Evolutionary conservation across 495 filamentous ascomycete species (phyloP), one percentile per base, ranked within the genome.

Genomic region (Jackrogersella minutella): DNA sequence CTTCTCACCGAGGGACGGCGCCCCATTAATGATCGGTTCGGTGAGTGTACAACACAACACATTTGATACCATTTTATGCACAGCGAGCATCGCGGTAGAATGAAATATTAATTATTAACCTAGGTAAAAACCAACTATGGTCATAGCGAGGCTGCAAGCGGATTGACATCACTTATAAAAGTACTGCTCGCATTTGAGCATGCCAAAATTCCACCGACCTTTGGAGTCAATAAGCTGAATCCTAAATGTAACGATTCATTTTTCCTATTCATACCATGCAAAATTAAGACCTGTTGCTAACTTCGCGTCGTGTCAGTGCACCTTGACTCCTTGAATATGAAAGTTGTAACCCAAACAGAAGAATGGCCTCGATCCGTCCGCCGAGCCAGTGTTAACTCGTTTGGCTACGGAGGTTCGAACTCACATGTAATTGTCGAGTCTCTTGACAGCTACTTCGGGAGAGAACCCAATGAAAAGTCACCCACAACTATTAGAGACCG

Each of bases 121-220:
- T 5, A 8, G 6, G 19, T 44, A 22, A 14, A 21, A 47, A 47
- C 24, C 2, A 30, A 30, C 22, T 16, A 17, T 9, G 85, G 86
- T 2, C 86, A 89, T 59, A 61, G 77, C 3, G 86, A 88, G 68
- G 81, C 74, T 2, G 76, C 80, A 5, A 79, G 76, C 57, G 86
- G 86, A 5, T 67, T 89, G 11, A 74, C 82, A 0, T 81, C 79
- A 0, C 61, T 88, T 2, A 82, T 88, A 47, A 88, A 89, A 61
- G 78, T 79, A 0, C 64, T 77, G 1, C 57, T 85, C 24, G 80
- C 82, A 70, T 72, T 89, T n/a, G 81, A 89, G 49, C 78, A 80
- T 41, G 79, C 76, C 14, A 71, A 74, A 63, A 77, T 84, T 47
- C 71, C 77, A 3, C 78, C 81, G n/a, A 79, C 76, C 17, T 58